Percentiles rank a stretch among this genome's conserved stretches.
phyloP scores from a whole-genome alignment of 768 basidiomycete species.

The Hortiboletus flavorubellus region DNA sequence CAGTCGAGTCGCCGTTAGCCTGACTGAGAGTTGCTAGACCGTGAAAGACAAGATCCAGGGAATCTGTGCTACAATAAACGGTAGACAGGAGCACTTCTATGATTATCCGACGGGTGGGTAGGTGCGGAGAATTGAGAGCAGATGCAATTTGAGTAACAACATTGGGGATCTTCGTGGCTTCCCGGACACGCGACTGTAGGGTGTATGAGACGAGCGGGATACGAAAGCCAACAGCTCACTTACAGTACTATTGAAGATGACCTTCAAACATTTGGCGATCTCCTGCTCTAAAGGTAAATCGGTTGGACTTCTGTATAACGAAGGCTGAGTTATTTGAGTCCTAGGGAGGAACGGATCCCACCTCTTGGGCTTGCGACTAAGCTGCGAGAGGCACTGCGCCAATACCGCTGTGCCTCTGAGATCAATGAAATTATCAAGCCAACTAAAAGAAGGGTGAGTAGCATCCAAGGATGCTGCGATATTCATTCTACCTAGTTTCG shows the following conservation, averaged over 20 bases:
- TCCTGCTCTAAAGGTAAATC: constrained; percentile 83
- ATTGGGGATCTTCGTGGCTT: constrained; percentile 68
- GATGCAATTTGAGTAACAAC: constrained; percentile 79
- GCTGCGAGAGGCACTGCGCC: constrained; percentile 70
- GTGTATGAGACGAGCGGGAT: constrained; percentile 9
- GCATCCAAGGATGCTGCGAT: neutral
- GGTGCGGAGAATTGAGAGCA: constrained; percentile 76
- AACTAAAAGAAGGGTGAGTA: constrained; percentile 44
- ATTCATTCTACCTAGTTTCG: constrained; percentile 62
- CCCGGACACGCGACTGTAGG: constrained; percentile 58
- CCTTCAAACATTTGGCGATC: constrained; percentile 81
- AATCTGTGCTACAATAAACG: constrained; percentile 61
- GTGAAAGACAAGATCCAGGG: constrained; percentile 63
- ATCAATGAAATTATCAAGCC: constrained; percentile 74
- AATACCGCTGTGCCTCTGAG: constrained; percentile 84
- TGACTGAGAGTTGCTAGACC: constrained; percentile 74
- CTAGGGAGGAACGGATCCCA: constrained; percentile 26
- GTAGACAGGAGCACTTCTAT: constrained; percentile 78
- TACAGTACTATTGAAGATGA: constrained; percentile 69
- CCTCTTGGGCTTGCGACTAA: constrained; percentile 73
- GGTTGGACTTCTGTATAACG: constrained; percentile 27
- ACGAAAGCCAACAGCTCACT: constrained; percentile 20
- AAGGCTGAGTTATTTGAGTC: neutral
- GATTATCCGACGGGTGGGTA: constrained; percentile 73
- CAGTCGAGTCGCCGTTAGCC: constrained; percentile 53